Evolutionary conservation across 2,329 filamentous ascomycete species (phyloP), one percentile per base, ranked within the genome.

Genomic region (Aspergillus sp.): DNA sequence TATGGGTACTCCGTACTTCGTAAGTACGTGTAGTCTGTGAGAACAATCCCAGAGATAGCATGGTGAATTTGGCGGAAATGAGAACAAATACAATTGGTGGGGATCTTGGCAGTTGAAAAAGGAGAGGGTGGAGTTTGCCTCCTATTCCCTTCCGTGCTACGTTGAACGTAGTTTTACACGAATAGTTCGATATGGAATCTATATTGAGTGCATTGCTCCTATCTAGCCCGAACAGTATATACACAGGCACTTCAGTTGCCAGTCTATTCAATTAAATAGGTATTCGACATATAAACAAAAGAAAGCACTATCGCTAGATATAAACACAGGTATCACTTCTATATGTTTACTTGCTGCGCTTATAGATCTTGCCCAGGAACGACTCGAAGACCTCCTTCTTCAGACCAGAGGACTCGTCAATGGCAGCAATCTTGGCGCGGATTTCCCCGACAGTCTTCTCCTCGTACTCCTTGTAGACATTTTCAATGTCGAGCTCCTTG

Each of bases 331-430:
- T 35, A 35, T 35, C 19, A 5, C 25, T 30, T 43, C 7, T 43
- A 43, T n/a, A n/a, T 25, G 49, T 70, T 68, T 87, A 97, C 75
- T 95, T 97, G 80, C 82, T 93, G 66, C 93, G 81, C 83, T 95
- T 95, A 81, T 97, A 97, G 66, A 98, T 97, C 81, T 98, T 98
- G 70, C 78, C 77, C 56, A 98, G 76, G 79, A 97, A 98, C 41
- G 81, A 80, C 61, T 95, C 86, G 59, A 97, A 95, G 37, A 97
- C 81, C 50, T 78, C 80, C 80, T 88, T 93, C 80, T 94, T 96
- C 63, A 98, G 73, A 13, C 93, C 93, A 55, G 86, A 81, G 53
- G 79, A 84, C 79, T 96, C 90, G 63, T 98, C 90, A 45, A 97
- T 76, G 51, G 83, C 74, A 19, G 77, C 79, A 62, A 98, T 96